Evolutionary conservation across 2,329 filamentous ascomycete genomes (phyloP).

Genomic region (Aaosphaeria arxii): DNA sequence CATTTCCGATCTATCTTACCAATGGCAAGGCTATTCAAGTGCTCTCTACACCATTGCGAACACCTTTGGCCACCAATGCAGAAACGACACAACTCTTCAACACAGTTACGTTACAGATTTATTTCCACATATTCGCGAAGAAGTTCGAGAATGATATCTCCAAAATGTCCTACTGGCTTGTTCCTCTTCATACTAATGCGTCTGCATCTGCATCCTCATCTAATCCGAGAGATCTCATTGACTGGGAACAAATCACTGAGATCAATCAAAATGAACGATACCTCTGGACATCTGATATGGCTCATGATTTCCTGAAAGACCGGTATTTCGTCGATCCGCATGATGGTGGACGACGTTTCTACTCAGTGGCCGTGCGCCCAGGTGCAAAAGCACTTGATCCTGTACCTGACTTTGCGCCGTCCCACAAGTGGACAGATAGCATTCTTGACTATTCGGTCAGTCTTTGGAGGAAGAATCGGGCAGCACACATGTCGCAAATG

Average conservation of each 20-base stretch:
- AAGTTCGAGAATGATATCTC: conserved; percentile 62
- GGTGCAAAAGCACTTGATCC: conserved; percentile 63
- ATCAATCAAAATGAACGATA: conserved; percentile 41
- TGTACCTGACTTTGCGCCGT: conserved; percentile 57
- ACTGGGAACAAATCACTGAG: conserved; percentile 58
- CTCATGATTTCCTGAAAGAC: conserved; percentile 41
- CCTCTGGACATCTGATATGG: conserved; percentile 44
- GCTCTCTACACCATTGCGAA: conserved; percentile 45
- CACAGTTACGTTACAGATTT: conserved; percentile 71
- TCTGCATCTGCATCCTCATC: background rate
- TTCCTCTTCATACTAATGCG: conserved; percentile 49
- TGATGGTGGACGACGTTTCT: conserved; percentile 59
- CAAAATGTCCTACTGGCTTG: conserved; percentile 80
- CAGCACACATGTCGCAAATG: conserved; percentile 43
- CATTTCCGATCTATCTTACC: conserved; percentile 71
- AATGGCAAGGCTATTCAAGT: conserved; percentile 60
- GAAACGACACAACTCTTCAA: conserved; percentile 57
- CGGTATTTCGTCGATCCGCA: conserved; percentile 56
- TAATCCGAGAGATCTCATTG: conserved; percentile 44
- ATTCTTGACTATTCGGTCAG: conserved; percentile 86
- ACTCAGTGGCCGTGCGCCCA: conserved; percentile 44
- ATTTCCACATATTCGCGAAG: conserved; percentile 87
- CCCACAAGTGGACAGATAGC: conserved; percentile 41
- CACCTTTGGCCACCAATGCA: conserved; percentile 44
- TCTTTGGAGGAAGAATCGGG: conserved; percentile 62